A percentile compares a stretch with the other conserved stretches of the same genome.
Evolutionary conservation across 768 basidiomycete species (phyloP).

Genomic region (Mrakia hoshinonis): DNA sequence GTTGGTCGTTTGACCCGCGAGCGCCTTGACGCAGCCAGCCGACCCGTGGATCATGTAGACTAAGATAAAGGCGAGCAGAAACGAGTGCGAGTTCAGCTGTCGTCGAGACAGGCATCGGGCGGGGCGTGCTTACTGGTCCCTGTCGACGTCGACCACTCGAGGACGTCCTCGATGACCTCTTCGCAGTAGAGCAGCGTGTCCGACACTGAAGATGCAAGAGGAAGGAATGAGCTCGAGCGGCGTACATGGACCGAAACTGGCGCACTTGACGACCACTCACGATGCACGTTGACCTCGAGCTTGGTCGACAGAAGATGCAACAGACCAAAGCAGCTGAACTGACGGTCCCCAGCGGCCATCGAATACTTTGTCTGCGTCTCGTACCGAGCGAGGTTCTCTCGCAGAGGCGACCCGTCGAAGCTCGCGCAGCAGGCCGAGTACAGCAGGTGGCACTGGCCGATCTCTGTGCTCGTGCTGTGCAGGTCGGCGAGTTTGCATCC

Average conservation of each 20-base stretch:
- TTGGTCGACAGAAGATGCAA: conserved; percentile 46
- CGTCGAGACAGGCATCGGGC: too few species aligned
- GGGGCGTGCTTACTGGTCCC: conserved; percentile 40
- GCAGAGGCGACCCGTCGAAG: conserved; percentile 58
- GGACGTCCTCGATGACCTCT: conserved; percentile 26
- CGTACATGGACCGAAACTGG: too few species aligned
- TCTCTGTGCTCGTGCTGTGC: conserved; percentile 36
- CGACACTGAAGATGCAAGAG: not conserved
- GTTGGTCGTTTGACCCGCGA: conserved; percentile 54
- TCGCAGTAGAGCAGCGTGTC: conserved; percentile 25
- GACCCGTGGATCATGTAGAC: conserved; percentile 5
- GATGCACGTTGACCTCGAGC: not conserved
- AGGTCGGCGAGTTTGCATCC: conserved; percentile 59
- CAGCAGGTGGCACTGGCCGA: not conserved
- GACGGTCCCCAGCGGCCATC: conserved; percentile 40
- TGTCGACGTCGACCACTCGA: conserved; percentile 49
- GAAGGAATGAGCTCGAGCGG: too few species aligned
- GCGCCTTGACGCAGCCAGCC: conserved; percentile 49
- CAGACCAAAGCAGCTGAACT: conserved; percentile 56
- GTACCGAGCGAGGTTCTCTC: conserved; percentile 52
- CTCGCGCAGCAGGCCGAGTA: conserved; percentile 46
- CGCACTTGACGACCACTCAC: too few species aligned
- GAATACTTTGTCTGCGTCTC: conserved; percentile 40
- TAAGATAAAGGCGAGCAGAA: not conserved
- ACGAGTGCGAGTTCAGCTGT: too few species aligned